Base-by-base conservation (phyloP, 2,329 filamentous ascomycete species). In the Aspergillus sp. region DNA sequence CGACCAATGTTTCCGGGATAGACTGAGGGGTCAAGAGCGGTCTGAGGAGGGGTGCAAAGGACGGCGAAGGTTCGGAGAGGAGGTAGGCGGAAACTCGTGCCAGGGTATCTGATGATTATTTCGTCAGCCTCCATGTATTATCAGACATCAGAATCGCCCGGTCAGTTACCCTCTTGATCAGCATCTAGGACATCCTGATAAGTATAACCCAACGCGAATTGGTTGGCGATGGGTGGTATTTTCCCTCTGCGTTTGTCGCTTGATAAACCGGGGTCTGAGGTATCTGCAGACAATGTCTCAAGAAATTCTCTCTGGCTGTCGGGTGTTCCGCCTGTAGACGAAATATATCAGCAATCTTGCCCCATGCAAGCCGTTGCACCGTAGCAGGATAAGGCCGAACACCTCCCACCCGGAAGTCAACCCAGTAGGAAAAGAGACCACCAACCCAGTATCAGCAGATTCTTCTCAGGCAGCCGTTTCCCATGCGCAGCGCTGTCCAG, bases 141-240 rank as follows among this genome's bases (percentile, higher is more conserved):
- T 19, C 35, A 29, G 26, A 12, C 33, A 36, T 35, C 40, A n/a
- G 19, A 36, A 42, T 19, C 2, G 19, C 12, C 26, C 4, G 32
- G 30, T 27, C 19, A 35, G 60, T 68, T 69, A 89, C 87, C 87
- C 75, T 96, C 91, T 67, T 94, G 89, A 64, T 96, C 90, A 47
- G 88, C 85, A 67, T 96, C 90, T 34, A 95, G 76, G 34, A 96
- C 88, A 69, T 96, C 88, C 65, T 94, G 88, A 70, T 95, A 96
- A 45, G 90, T 95, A 66, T 96, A 96, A 44, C 90, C 90, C 49
- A 96, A 72, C 7, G 90, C 90, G 68, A 94, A 95, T 63, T 85
- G 86, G 63, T 96, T 96, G 46, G 90, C 90, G 61, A 95, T 80
- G 26, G 88, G 88, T 2, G 88, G 85, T 51, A 79, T 78, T 65